Evolutionary conservation across 805 yeast genomes (phyloP).

Genomic region (Metschnikowia proteae): DNA sequence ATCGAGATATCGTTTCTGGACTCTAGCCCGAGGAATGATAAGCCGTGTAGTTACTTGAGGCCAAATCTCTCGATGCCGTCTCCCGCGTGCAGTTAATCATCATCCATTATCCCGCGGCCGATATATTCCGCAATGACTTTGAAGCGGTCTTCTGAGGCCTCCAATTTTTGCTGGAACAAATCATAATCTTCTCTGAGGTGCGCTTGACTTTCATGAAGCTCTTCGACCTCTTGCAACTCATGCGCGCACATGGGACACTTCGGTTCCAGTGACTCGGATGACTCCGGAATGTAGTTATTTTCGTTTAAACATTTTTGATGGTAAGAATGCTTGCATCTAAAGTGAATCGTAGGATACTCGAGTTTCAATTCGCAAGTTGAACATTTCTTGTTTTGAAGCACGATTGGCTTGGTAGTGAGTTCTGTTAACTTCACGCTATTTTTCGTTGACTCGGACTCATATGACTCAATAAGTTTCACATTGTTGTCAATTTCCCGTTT

Average conservation of each 20-base stretch:
- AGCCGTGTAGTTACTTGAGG: too few species aligned
- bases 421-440: conserved; percentile 52
- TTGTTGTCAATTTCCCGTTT: conserved; percentile 67
- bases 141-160: conserved; percentile 58
- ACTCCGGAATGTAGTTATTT: conserved; percentile 29
- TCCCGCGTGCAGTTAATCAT: conserved; percentile 5
- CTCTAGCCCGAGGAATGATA: too few species aligned
- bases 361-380: conserved; percentile 59
- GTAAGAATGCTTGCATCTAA: conserved; percentile 80
- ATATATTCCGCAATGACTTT: conserved; percentile 75
- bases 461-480: conserved; percentile 59
- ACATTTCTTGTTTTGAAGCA: conserved; percentile 63
- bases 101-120: conserved; percentile 83
- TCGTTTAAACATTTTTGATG: conserved; percentile 76
- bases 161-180: conserved; percentile 55
- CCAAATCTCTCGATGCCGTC: background rate
- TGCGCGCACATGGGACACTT: conserved; percentile 72
- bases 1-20: too few species aligned
- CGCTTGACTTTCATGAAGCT: conserved; percentile 56
- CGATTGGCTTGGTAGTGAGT: conserved; percentile 43
- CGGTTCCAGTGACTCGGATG: conserved; percentile 9
- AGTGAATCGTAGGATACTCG: conserved; percentile 78
- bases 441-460: conserved; percentile 60
- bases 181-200: conserved; percentile 61
- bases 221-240: conserved; percentile 63